These are phyloP conservation scores for Trametes meyenii DNA, from an alignment of 768 basidiomycete species.

Conservation along the genomic window DNA sequence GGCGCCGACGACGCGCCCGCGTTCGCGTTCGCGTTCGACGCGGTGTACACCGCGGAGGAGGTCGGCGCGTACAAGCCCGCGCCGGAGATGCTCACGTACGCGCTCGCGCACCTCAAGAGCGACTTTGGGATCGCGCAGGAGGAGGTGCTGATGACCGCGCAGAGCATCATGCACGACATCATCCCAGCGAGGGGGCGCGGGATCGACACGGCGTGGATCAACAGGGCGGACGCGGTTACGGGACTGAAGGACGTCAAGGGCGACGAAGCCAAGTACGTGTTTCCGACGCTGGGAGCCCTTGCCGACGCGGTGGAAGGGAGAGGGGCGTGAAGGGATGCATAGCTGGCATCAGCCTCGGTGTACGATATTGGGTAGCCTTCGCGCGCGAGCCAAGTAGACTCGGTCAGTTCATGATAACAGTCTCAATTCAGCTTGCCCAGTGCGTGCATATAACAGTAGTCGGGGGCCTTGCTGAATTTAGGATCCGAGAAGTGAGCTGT, in stretches of 20 bases:
- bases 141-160: conserved; percentile 66
- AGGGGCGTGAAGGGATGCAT: not conserved
- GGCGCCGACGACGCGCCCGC: conserved; percentile 13
- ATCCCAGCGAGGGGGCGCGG: conserved; percentile 60
- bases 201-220: conserved; percentile 67
- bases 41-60: conserved; percentile 73
- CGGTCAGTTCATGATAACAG: no score
- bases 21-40: conserved; percentile 60
- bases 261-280: conserved; percentile 39
- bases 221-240: conserved; percentile 47
- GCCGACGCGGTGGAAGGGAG: conserved; percentile 57
- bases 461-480: no score
- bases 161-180: conserved; percentile 69
- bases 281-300: conserved; percentile 62
- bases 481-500: no score
- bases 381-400: no score
- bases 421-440: no score
- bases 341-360: not conserved
- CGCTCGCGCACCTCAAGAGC: conserved; percentile 42
- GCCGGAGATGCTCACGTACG: conserved; percentile 53
- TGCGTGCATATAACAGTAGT: no score
- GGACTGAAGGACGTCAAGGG: conserved; percentile 40
- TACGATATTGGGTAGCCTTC: no score
- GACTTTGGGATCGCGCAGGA: conserved; percentile 40
- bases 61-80: conserved; percentile 75